A percentile compares a stretch with the other conserved stretches of the same genome.
These are phyloP conservation scores for Talaromyces sp. DNA, from an alignment of 2,329 filamentous ascomycete species.

Conservation along the genomic window DNA sequence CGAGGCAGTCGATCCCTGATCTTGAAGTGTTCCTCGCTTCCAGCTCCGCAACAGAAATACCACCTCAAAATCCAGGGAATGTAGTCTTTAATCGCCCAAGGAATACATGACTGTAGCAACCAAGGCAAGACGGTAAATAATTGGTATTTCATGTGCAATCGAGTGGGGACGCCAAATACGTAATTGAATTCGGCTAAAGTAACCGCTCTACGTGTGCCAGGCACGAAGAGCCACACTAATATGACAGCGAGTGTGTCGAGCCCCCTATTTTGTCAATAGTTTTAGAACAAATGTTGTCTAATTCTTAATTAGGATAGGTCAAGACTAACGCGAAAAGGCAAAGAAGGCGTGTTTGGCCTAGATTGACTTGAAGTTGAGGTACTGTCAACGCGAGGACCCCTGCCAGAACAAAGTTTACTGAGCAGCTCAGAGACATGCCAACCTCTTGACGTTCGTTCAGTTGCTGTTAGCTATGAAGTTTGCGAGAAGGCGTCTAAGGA, in stretches of 20 bases:
- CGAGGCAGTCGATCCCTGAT: background rate
- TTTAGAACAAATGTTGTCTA: background rate
- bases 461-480: background rate
- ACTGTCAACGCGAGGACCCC: slow-evolving; percentile 18
- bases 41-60: slow-evolving; percentile 16
- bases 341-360: slow-evolving; percentile 18
- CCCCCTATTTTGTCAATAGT: background rate
- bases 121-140: slow-evolving; percentile 34
- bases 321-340: slow-evolving; percentile 20
- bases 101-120: slow-evolving; percentile 31
- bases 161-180: slow-evolving; percentile 38
- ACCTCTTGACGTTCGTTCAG: slow-evolving; percentile 10
- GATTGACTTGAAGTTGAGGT: slow-evolving; percentile 10
- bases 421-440: slow-evolving; percentile 19
- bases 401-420: slow-evolving; percentile 16
- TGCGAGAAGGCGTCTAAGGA: background rate
- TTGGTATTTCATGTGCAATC: slow-evolving; percentile 35
- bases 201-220: slow-evolving; percentile 17
- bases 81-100: slow-evolving; percentile 12
- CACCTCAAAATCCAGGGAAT: slow-evolving; percentile 12
- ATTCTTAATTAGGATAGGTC: background rate
- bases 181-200: slow-evolving; percentile 50
- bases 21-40: background rate
- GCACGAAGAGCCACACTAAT: slow-evolving; percentile 22
- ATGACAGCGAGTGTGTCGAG: slow-evolving; percentile 18